Evolutionary conservation across 2,329 filamentous ascomycete genomes (phyloP).

Genomic region (Pseudopithomyces chartarum): DNA sequence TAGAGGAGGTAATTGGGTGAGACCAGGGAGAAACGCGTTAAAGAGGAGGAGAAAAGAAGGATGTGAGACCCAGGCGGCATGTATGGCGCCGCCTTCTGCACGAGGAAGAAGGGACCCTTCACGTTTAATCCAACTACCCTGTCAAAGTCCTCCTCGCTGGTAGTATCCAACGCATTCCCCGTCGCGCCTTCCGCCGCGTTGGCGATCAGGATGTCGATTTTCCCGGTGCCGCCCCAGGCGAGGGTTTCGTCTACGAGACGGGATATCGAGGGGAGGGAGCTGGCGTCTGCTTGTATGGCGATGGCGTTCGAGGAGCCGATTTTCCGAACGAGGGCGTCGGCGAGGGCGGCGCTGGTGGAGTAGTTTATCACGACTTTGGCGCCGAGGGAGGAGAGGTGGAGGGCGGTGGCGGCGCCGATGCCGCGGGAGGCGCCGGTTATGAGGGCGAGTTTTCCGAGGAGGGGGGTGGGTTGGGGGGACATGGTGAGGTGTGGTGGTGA

Average conservation of each 20-base stretch:
- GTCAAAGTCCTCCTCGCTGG: constrained; percentile 67
- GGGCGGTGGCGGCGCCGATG: constrained; percentile 34
- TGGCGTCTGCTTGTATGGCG: constrained; percentile 62
- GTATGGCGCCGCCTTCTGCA: constrained; percentile 32
- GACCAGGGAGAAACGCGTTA: constrained; percentile 19
- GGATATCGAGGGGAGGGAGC: constrained; percentile 53
- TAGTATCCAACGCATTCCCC: constrained; percentile 56
- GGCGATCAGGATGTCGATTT: constrained; percentile 66
- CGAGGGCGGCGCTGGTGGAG: constrained; percentile 59
- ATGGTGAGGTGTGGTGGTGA: background rate
- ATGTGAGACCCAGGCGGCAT: constrained; percentile 19
- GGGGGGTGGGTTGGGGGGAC: constrained; percentile 30
- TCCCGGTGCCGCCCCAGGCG: constrained; percentile 51
- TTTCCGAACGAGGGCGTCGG: constrained; percentile 57
- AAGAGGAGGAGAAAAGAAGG: constrained; percentile 26
- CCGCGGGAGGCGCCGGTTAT: constrained; percentile 37
- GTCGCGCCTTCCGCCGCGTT: constrained; percentile 61
- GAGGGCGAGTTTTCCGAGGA: constrained; percentile 33
- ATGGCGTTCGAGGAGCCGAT: constrained; percentile 55
- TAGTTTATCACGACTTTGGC: constrained; percentile 61
- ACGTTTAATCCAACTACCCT: constrained; percentile 65
- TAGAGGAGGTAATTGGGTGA: constrained; percentile 48
- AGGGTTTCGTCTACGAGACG: constrained; percentile 57
- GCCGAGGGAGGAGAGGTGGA: constrained; percentile 48
- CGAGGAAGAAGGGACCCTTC: constrained; percentile 34